Conservation (phyloP, 441 rosid species). For the Biscutella laevigata region DNA sequence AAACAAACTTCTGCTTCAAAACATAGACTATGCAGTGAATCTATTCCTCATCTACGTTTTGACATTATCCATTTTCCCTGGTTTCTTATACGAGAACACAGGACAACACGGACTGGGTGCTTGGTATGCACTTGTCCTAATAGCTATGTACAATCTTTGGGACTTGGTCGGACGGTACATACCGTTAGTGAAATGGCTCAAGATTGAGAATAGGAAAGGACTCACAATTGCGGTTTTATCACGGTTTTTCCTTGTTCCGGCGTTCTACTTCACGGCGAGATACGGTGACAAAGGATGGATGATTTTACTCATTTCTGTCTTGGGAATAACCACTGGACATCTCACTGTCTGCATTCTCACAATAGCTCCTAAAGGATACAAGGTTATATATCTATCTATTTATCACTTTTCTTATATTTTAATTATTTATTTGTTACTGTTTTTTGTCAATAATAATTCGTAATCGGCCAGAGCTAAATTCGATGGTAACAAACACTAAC, state of each 20-base stretch:
- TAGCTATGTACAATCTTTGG: conserved; percentile 56
- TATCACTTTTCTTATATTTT: not conserved
- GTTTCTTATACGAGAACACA: conserved; percentile 75
- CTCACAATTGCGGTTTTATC: conserved; percentile 36
- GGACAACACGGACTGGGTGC: conserved; percentile 61
- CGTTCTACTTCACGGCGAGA: conserved; percentile 80
- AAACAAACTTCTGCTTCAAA: conserved; percentile 49
- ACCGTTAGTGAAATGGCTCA: conserved; percentile 46
- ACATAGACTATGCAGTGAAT: conserved; percentile 57
- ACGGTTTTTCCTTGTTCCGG: conserved; percentile 57
- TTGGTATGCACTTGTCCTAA: conserved; percentile 69
- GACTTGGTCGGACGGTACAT: conserved; percentile 60
- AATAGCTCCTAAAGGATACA: conserved; percentile 74
- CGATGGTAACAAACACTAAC: too few species aligned
- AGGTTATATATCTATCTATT: conserved; percentile 43
- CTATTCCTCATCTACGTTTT: conserved; percentile 53
- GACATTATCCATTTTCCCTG: conserved; percentile 81
- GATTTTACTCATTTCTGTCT: conserved; percentile 58
- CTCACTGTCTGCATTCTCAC: conserved; percentile 74
- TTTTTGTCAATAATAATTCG: too few species aligned
- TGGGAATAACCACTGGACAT: conserved; percentile 79
- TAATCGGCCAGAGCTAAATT: too few species aligned
- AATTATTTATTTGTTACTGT: not conserved
- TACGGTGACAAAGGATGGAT: conserved; percentile 88
- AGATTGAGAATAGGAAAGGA: conserved; percentile 57